Evolutionary conservation across 2,329 filamentous ascomycete species (phyloP).

Genomic region (Fusarium sp.): DNA sequence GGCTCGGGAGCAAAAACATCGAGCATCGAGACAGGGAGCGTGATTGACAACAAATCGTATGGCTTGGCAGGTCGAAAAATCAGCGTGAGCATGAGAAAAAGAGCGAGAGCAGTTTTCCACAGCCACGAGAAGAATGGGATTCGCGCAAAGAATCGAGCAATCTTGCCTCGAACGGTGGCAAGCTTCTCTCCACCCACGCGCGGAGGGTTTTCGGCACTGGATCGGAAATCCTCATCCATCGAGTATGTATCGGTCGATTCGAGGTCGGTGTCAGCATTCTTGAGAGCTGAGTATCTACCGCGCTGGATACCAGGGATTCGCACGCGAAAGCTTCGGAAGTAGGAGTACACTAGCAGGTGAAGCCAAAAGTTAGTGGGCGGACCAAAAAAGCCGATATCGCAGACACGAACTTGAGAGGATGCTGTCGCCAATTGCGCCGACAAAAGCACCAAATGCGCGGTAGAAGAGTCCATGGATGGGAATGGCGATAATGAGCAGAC

Average conservation of each 20-base stretch:
- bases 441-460: constrained; percentile 33
- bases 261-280: constrained; percentile 20
- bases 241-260: constrained; percentile 36
- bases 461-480: constrained; percentile 38
- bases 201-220: constrained; percentile 13
- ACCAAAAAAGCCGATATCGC: not conserved
- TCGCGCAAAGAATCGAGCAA: constrained; percentile 12
- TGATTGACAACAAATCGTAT: constrained; percentile 46
- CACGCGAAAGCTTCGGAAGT: constrained; percentile 25
- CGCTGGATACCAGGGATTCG: constrained; percentile 28
- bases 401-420: constrained; percentile 23
- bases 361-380: not conserved
- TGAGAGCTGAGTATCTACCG: constrained; percentile 29
- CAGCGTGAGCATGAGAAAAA: constrained; percentile 35
- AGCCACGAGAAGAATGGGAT: constrained; percentile 27
- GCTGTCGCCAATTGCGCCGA: constrained; percentile 26
- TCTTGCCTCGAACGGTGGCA: not conserved
- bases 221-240: constrained; percentile 26
- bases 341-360: constrained; percentile 18
- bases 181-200: constrained; percentile 24
- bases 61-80: constrained; percentile 44
- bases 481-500: constrained; percentile 38
- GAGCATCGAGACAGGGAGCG: constrained; percentile 45
- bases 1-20: constrained; percentile 41
- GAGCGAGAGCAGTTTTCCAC: constrained; percentile 21